These are phyloP conservation scores for Fusarium nisikadoi DNA, from an alignment of 2,329 filamentous ascomycete genomes.

Conservation along the genomic window DNA sequence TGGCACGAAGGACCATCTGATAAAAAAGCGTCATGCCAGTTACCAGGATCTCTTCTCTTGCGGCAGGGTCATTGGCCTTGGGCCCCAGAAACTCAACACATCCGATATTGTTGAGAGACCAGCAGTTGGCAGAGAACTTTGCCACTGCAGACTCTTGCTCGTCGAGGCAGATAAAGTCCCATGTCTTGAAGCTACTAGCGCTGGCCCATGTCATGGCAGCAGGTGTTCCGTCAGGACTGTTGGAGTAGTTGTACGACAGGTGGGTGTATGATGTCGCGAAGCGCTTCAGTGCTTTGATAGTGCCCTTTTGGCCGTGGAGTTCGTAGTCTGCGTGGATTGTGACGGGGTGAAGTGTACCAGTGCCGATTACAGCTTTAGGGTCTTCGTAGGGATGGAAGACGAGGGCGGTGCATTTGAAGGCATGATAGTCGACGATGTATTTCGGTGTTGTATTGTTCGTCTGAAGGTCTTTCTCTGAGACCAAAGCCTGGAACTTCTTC, in stretches of 20 bases:
- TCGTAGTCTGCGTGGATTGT: conserved; percentile 40
- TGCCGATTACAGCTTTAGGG: conserved; percentile 3
- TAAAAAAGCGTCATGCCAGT: conserved; percentile 31
- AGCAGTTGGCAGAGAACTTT: conserved; percentile 30
- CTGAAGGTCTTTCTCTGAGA: conserved; percentile 11
- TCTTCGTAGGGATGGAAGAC: conserved; percentile 21
- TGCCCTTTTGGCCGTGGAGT: conserved; percentile 31
- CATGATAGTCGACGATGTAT: conserved; percentile 29
- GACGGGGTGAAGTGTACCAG: conserved; percentile 31
- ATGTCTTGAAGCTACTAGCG: conserved; percentile 29
- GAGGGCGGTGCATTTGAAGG: conserved; percentile 17
- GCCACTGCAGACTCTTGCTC: conserved; percentile 35
- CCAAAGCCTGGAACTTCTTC: conserved; percentile 25
- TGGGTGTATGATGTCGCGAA: conserved; percentile 39
- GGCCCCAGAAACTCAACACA: conserved; percentile 36
- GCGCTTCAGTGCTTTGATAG: conserved; percentile 35
- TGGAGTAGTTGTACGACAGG: conserved; percentile 32
- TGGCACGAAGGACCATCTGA: conserved; percentile 31
- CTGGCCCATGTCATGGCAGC: conserved; percentile 38
- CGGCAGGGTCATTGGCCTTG: conserved; percentile 15
- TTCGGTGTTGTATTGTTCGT: conserved; percentile 6
- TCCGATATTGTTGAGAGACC: conserved; percentile 26
- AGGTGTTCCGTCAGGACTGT: background rate
- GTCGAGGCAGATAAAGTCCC: conserved; percentile 39
- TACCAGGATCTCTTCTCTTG: conserved; percentile 34